Evolutionary conservation across 768 basidiomycete genomes (phyloP), one percentile per base, ranked within the genome.

Genomic region (Holtermanniella nyarrowii): DNA sequence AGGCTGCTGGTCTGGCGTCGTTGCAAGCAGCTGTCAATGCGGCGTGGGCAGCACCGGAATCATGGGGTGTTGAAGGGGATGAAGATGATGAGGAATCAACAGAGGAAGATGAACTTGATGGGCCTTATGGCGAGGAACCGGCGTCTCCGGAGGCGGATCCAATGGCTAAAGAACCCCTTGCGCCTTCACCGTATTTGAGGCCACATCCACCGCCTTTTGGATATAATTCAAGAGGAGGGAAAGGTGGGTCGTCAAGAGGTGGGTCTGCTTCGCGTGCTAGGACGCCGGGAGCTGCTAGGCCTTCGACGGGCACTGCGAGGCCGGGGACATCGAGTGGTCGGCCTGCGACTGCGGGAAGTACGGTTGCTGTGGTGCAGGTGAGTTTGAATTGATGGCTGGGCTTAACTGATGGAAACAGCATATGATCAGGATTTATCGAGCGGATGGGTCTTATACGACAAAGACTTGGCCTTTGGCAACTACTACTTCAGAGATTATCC

Each of bases 371-470:
- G 37, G 27, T 26, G 22, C 55, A 52, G 43, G 66, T 68, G 46
- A 55, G 66, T 55, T 3, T 21, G 18, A 27, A 26, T 11, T 26
- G 26, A 42, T 26, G 16, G 42, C 24, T 41, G n/a, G 16, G 39
- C 22, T 7, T 13, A 26, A 14, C 21, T 40, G 3, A 4, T 21
- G 31, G 37, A 51, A 22, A 52, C 27, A 71, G 70, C 83, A 80
- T 60, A 77, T 75, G 54, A 80, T 93, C 52, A 80, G 88, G 42
- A 82, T 95, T 52, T 85, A 88, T 65, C 79, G 83, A 16, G 78
- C 79, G 44, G 82, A 86, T 60, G 79, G 79, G 43, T 78, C 80
- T 7, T 86, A 82, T 65, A 82, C 85, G 52, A 79, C 85, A 50
- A 78, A 85, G 22, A 74, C 77, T 13, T 80, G 86, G 46, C 76